Evolutionary conservation across 306 rosid species (phyloP), one percentile per base, ranked within the genome.

Genomic region (Sindora glabra): DNA sequence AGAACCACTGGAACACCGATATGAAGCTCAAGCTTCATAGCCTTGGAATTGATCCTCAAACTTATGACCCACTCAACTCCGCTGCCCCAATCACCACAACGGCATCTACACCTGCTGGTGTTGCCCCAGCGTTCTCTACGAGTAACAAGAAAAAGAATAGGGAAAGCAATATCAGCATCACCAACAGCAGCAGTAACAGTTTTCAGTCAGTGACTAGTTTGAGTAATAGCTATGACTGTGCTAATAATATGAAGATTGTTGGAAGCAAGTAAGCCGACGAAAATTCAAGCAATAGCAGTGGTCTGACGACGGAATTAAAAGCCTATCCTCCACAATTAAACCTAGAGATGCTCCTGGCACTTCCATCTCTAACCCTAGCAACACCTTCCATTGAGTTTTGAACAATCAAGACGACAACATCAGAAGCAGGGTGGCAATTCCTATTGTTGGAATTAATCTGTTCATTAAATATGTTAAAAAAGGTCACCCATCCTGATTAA

Each of bases 1-100:
- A 86, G 59, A 86, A 86, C 64, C 78, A 86, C 18, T 83, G 90
- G 90, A 87, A 87, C 67, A 87, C 95, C 1, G 90, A 81, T 71
- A 64, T 87, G 55, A 83, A 76, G 49, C 38, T 90, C 24, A 87
- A 83, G 59, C 86, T 87, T 46, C 72, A 81, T 13, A 76, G 78
- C 67, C 81, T 82, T 9, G 95, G 90, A 67, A 67, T 86, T 6
- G 86, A 86, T 58, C 95, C 95, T 0, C 86, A 78, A 54, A 83
- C 85, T 9, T 90, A 87, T 51, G 84, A 84, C 0, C 68, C 87
- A n/a, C 79, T 82, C 18, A 70, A 77, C 64, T 8, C 59, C 10
- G 8, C 71, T 22, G 21, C 18, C 2, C 2, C 29, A 5, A 3
- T 37, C 2, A 36, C 68, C 23, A 2, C 67, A 5, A 6, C 44